Base-by-base conservation (phyloP, 805 yeast species). In the Nakazawaea wickerhamii region DNA sequence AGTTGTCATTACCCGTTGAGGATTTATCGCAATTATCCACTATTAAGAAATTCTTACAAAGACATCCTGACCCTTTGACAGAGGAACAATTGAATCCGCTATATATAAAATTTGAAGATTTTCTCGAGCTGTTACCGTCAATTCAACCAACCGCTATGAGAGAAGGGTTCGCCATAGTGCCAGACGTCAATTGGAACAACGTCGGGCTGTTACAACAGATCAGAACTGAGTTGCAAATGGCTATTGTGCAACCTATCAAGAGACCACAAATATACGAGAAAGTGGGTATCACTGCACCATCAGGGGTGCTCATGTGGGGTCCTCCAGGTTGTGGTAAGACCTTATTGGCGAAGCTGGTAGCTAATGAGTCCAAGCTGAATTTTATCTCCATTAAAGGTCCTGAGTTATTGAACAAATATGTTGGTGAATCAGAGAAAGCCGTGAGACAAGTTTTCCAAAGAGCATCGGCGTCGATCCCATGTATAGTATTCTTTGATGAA, bases 321-420 rank as follows among this genome's bases (percentile, higher is more conserved):
- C 99, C 99, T 1, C 99, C 99, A 3, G 99, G 99, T 28, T 93
- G 98, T 67, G 99, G 99, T 73, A 93, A 93, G 59, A 93, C 99
- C 0, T 69, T 93, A 38, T 68, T 93, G 22, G 98, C 98, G 1
- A 93, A 93, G 56, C 99, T 99, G 2, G 98, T 93, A 3, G 99
- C 99, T 9, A 91, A 91, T 59, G 98, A 93, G 62, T 88, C 96
- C 0, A 75, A 95, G 41, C 98, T 98, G 10, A 93, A 93, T 59
- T 93, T 93, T 62, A 93, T 93, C 30, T 85, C 96, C 9, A 89
- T 93, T 25, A 84, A 95, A 49, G 99, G 99, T 1, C 99, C 99
- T 0, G 99, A 91, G 60, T 77, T 91, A 26, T 84, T 91, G 57
- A 91, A 88, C 63, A 91, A 93, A 61, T 91, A 85, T 55, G 97